phyloP scores from a whole-genome alignment of 2,329 filamentous ascomycete species.

The Esteya vermicola region DNA sequence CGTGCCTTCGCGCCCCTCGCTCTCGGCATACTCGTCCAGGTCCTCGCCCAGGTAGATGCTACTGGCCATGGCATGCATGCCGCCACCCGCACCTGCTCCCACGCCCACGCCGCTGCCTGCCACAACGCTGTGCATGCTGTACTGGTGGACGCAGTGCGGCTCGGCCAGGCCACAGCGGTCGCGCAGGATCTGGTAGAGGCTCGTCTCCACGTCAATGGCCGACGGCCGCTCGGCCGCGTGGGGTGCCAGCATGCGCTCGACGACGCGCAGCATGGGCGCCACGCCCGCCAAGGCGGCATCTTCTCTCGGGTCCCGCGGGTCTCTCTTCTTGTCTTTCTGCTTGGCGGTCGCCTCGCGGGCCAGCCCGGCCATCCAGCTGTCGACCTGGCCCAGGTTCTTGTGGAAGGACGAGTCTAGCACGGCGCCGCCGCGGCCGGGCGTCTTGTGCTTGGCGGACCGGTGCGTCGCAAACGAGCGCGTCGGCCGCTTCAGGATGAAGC shows the following conservation, averaged over 20 bases:
- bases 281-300: constrained; percentile 34
- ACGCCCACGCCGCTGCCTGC: background rate
- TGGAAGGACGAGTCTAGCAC: constrained; percentile 59
- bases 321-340: constrained; percentile 14
- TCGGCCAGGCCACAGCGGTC: constrained; percentile 31
- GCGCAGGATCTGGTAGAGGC: constrained; percentile 36
- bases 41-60: no score
- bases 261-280: constrained; percentile 35
- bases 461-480: constrained; percentile 51
- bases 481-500: constrained; percentile 54
- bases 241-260: constrained; percentile 38
- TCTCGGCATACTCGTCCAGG: no score
- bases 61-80: no score
- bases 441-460: constrained; percentile 51
- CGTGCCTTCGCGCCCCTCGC: no score
- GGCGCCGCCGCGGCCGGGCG: constrained; percentile 40
- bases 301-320: no score
- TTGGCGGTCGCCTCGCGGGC: constrained; percentile 36
- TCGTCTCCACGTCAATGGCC: constrained; percentile 35
- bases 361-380: constrained; percentile 50
- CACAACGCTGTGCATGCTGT: constrained; percentile 13
- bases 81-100: no score
- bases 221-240: constrained; percentile 38
- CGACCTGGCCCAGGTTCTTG: constrained; percentile 52
- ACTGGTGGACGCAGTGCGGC: constrained; percentile 40